Evolutionary conservation across 768 basidiomycete genomes (phyloP), one percentile per base, ranked within the genome.

Genomic region (Tubosaeta sp.): DNA sequence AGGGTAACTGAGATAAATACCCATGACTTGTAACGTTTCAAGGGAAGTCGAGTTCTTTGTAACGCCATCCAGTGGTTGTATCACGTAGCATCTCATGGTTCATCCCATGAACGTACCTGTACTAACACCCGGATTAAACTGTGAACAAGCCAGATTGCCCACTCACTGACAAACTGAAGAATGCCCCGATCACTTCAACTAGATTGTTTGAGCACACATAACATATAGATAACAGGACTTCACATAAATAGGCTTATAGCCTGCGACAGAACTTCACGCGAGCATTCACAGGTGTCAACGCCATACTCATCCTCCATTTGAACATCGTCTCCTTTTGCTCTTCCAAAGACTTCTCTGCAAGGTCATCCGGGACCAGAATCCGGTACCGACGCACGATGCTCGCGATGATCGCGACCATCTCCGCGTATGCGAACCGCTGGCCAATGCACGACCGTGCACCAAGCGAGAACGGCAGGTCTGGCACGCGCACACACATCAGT

Each of bases 401-500:
- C 10, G 80, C 74, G 32, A 81, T 64, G 50, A 78, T 64, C 39
- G 74, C 73, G 1, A 72, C 55, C 43, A 65, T 70, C 57, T 79
- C 75, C 4, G 73, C 65, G 5, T 73, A 55, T 1, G 79, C 74
- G 45, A 80, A 79, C 4, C 75, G 73, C 51, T 78, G 75, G 0
- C 79, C 80, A 26, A 81, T 74, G 55, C 79, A 80, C 19, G 68
- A 71, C 14, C 79, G 69, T 1, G 72, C 65, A 12, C 80, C 78
- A 0, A 61, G 64, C 6, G 75, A 74, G 59, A 82, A 81, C 0
- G 76, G 71, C 26, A 76, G 29, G 59, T 74, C 76, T 75, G 34
- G n/a, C 8, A 10, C 19, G 14, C 12, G 19, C 22, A 5, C 29
- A 4, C 4, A 4, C 29, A 9, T 29, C 29, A 29, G 29, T 39